These are phyloP conservation scores for Exophiala sp. DNA, from an alignment of 2,329 filamentous ascomycete species.

Conservation along the genomic window DNA sequence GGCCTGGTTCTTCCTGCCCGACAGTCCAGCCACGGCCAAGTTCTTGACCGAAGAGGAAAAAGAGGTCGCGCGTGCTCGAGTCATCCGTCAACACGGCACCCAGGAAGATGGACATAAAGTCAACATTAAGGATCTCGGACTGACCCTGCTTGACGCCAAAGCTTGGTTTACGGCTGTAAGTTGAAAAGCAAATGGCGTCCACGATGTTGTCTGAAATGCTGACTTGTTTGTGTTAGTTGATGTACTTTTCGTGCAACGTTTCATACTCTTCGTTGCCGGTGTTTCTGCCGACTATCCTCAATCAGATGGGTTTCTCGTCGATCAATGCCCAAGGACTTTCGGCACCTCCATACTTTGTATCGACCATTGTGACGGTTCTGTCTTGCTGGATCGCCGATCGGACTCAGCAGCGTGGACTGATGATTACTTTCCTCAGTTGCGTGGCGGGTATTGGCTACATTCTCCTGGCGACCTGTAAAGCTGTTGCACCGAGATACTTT, in stretches of 20 bases:
- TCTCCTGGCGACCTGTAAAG: constrained; percentile 57
- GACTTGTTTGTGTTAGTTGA: constrained; percentile 29
- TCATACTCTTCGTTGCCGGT: constrained; percentile 64
- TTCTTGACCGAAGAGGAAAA: constrained; percentile 43
- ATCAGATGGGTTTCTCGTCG: constrained; percentile 64
- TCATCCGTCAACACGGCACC: constrained; percentile 9
- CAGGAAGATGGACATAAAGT: constrained; percentile 45
- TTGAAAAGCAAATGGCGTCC: not conserved
- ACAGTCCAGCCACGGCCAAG: constrained; percentile 43
- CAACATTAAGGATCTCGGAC: constrained; percentile 48
- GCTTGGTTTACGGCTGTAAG: constrained; percentile 48
- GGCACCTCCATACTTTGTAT: constrained; percentile 66
- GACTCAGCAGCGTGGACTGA: constrained; percentile 60
- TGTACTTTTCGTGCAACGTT: constrained; percentile 62
- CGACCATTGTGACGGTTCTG: constrained; percentile 60
- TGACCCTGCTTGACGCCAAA: constrained; percentile 43
- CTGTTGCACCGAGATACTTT: constrained; percentile 49
- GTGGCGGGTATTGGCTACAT: constrained; percentile 62
- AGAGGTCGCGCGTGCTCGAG: constrained; percentile 42
- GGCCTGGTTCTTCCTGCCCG: constrained; percentile 53
- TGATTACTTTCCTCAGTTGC: constrained; percentile 55
- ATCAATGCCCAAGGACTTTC: constrained; percentile 69
- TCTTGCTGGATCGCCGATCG: constrained; percentile 65
- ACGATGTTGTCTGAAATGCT: not conserved
- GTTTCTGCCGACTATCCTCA: constrained; percentile 61